Evolutionary conservation across 306 rosid species (phyloP), one percentile per base, ranked within the genome.

Genomic region (Dryas alaskensis): DNA sequence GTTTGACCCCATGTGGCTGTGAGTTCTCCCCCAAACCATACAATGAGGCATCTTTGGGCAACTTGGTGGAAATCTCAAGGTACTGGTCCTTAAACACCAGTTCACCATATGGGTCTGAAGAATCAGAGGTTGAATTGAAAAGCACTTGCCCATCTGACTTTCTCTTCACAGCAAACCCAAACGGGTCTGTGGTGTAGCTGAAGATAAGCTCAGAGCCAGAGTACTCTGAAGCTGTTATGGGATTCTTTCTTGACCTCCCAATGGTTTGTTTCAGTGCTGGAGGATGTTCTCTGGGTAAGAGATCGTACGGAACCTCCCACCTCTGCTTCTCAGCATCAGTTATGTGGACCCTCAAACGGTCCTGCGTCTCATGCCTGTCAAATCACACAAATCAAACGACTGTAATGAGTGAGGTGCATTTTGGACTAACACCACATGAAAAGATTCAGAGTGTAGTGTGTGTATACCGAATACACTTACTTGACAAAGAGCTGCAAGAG

Each of bases 11-110:
- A 37, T 91, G 93, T 0, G 97, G 97, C 73, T 94, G 96, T 49
- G 98, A 80, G 84, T 91, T 91, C 81, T 94, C 98, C 27, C 98
- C 98, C 66, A 91, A 77, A 4, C 97, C 98, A 76, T 91, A 94
- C 57, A 94, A 55, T 0, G 96, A 83, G 2, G 98, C 97, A 60
- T 79, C 92, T 75, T 87, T 82, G 8, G 98, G 96, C 73, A 94
- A 67, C 27, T 81, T 76, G 39, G 97, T 94, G 3, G 97, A 91
- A 75, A 91, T 89, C 87, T 93, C 97, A 31, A 93, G 87, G 76
- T 93, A 93, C 74, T 93, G 97, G 83, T 93, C 98, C 83, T 93
- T 93, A 37, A 93, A 93, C 44, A 91, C 97, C 80, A 93, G 4
- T 7, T 77, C 60, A 3, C 88, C 82, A 76, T 80, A 89, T 31